Percentiles rank a stretch among this genome's conserved stretches.
Evolutionary conservation across 2,329 filamentous ascomycete species (phyloP).

Genomic region (Scedosporium aurantiacum): DNA sequence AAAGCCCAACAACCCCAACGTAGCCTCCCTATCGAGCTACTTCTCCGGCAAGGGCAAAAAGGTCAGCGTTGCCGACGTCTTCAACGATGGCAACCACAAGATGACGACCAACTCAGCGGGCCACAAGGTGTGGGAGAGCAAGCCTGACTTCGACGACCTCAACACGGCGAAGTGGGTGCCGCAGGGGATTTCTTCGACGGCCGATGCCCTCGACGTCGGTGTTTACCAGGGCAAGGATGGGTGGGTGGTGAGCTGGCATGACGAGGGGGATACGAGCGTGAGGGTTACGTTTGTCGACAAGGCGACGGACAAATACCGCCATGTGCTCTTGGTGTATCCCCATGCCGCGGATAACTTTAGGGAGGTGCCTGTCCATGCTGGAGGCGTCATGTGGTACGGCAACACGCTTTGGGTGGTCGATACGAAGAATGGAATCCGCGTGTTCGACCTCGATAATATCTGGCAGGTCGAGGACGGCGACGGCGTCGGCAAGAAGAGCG

Average conservation of each 20-base stretch:
- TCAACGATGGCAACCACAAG: slow-evolving; percentile 14
- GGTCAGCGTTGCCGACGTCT: slow-evolving; percentile 12
- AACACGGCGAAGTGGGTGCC: slow-evolving; percentile 22
- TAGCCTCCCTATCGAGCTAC: slow-evolving; percentile 13
- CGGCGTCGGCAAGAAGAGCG: slow-evolving; percentile 18
- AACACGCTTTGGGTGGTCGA: slow-evolving; percentile 23
- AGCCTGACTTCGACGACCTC: slow-evolving; percentile 17
- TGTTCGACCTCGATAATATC: slow-evolving; percentile 25
- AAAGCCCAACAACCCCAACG: slow-evolving; percentile 13
- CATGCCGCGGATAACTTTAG: slow-evolving; percentile 20
- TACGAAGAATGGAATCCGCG: slow-evolving; percentile 21
- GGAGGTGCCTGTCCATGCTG: slow-evolving; percentile 21
- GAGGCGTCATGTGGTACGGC: slow-evolving; percentile 25
- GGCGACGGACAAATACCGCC: slow-evolving; percentile 17
- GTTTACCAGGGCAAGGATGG: slow-evolving; percentile 21
- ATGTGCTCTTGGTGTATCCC: slow-evolving; percentile 23
- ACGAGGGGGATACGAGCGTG: slow-evolving; percentile 17
- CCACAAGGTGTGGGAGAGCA: slow-evolving; percentile 13
- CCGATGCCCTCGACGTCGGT: slow-evolving; percentile 19
- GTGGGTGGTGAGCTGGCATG: slow-evolving; percentile 24
- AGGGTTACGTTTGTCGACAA: slow-evolving; percentile 22
- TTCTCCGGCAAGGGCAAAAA: slow-evolving; percentile 8
- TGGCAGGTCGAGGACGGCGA: slow-evolving; percentile 22
- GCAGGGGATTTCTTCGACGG: slow-evolving; percentile 23
- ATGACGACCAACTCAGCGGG: slow-evolving; percentile 10